phyloP scores from a whole-genome alignment of 2,329 filamentous ascomycete species.

The Arthrocladium fulminans region DNA sequence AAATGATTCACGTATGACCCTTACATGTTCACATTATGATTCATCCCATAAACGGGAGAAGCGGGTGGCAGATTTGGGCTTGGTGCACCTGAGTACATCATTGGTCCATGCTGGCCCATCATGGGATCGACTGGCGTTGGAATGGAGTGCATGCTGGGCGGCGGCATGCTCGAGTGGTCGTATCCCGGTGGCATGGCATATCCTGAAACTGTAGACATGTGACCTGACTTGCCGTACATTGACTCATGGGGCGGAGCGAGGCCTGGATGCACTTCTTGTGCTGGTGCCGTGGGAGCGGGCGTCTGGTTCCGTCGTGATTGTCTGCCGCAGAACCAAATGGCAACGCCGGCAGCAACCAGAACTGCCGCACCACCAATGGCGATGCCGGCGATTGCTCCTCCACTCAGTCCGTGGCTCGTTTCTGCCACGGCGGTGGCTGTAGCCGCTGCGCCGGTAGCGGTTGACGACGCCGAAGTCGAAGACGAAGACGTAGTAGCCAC shows the following conservation, averaged over 20 bases:
- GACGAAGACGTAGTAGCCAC: neutral
- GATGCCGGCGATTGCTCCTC: constrained; percentile 13
- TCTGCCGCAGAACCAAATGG: constrained; percentile 10
- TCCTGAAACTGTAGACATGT: constrained; percentile 1
- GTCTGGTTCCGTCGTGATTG: neutral
- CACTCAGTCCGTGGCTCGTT: neutral
- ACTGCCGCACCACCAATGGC: constrained; percentile 11
- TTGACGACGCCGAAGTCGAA: constrained; percentile 1
- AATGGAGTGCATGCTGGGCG: neutral
- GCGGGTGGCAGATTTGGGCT: constrained; percentile 1
- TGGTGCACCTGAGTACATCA: neutral
- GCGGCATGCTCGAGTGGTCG: neutral
- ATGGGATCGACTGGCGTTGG: constrained; percentile 4
- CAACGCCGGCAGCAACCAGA: constrained; percentile 5
- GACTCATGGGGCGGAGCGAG: neutral
- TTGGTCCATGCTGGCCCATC: neutral
- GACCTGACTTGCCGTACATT: constrained; percentile 4
- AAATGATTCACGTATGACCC: neutral
- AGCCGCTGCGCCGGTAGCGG: constrained; percentile 2
- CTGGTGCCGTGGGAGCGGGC: neutral
- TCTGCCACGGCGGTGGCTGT: neutral
- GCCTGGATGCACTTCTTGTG: constrained; percentile 1
- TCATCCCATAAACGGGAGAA: neutral
- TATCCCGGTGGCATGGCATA: constrained; percentile 5
- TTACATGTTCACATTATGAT: constrained; percentile 3